Evolutionary conservation across 257 asterid species (phyloP), one percentile per base, ranked within the genome.

Genomic region (Rehmannia glutinosa): DNA sequence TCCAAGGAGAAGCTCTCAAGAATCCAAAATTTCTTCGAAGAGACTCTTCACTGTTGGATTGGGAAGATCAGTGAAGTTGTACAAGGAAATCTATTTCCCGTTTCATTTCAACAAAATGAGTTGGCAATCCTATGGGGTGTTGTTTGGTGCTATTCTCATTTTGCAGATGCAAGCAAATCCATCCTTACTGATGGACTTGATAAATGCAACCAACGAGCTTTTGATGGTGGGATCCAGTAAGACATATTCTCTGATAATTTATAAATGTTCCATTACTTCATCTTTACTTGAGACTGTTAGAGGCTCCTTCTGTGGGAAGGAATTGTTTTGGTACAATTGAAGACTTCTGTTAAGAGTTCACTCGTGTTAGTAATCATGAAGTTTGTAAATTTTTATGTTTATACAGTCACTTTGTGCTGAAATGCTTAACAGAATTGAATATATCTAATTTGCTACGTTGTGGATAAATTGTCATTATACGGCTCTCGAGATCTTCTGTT

Each of bases 111-210:
- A 62, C 84, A 77, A 73, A 75, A 77, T 70, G 75, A 59, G 43
- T 71, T 86, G 83, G 90, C 96, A 56, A 76, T 81, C 46, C 78
- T 90, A 27, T 94, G 97, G 97, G 99, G 92, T 62, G 84, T 87
- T 71, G 58, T 85, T 73, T 53, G 71, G 43, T 91, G 97, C 82
- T 88, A 83, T 80, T 77, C 96, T 63, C 80, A 79, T 66, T 25
- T 85, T 36, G 63, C 71, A 56, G 81, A 77, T 68, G 78, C 65
- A 82, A 73, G 83, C 63, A 47, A 80, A 75, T 65, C 78, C 70
- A 24, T 68, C 85, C 20, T 64, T 83, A 53, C 65, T 90, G 69
- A 66, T 88, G 89, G 86, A 81, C 78, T 79, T 91, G 77, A 79
- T 90, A 60, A 64, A 81, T 70, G 87, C 91, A 51, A 46, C 84